Evolutionary conservation across 495 filamentous ascomycete genomes (phyloP).

Genomic region (Rostrohypoxylon terebratum): DNA sequence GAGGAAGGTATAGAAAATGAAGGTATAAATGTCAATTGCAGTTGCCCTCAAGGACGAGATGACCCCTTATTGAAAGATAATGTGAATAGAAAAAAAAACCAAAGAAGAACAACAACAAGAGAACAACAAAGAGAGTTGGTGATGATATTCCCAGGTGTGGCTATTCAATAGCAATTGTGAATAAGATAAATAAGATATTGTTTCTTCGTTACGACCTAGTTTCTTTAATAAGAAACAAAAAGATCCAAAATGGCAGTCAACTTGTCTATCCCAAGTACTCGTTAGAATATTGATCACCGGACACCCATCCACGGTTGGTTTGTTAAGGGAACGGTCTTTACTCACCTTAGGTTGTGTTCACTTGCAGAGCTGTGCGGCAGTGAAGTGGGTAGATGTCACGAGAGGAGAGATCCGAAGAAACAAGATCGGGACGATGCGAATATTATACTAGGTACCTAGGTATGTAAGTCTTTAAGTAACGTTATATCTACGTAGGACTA

Average conservation of each 20-base stretch:
- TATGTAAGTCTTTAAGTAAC: too few relatives aligned
- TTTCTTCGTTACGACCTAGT: not conserved
- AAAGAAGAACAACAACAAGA: conserved; percentile 5
- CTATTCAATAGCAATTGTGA: not conserved
- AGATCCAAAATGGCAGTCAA: not conserved
- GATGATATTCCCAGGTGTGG: not conserved
- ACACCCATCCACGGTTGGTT: not conserved
- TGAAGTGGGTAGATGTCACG: not conserved
- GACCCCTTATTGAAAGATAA: conserved; percentile 7
- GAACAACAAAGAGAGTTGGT: conserved; percentile 9
- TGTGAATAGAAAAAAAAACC: not conserved
- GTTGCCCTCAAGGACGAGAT: not conserved
- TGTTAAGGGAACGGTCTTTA: not conserved
- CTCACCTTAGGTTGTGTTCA: conserved; percentile 1
- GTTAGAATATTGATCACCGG: conserved; percentile 3
- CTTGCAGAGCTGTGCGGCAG: not conserved
- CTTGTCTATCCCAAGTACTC: not conserved
- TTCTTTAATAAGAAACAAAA: conserved; percentile 13
- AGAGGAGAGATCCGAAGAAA: not conserved
- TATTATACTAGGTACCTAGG: not conserved
- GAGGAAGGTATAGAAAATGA: not conserved
- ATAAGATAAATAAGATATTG: conserved; percentile 13
- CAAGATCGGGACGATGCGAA: not conserved
- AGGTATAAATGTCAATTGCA: not conserved
- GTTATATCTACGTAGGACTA: not conserved